Evolutionary conservation across 2,329 filamentous ascomycete genomes (phyloP), one percentile per base, ranked within the genome.

Genomic region (Trichoderma brevicompactum): DNA sequence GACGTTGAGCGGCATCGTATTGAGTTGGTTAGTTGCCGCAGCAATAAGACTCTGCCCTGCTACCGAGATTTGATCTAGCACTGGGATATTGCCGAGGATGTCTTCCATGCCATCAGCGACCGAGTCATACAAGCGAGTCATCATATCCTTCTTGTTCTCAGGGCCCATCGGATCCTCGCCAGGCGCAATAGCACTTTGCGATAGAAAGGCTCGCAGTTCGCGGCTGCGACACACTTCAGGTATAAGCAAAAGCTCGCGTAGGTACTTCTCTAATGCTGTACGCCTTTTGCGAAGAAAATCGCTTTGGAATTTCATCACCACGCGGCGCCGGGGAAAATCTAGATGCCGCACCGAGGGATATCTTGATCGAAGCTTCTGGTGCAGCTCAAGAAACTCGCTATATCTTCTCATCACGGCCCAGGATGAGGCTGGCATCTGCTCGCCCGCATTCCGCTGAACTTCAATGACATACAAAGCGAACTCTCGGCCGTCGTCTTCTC

Each of bases 41-140:
- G 91, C 90, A 65, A 95, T 90, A 56, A 98, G 85, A 72, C 94
- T 97, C 75, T 98, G 94, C 0, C 94, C 94, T 7, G 95, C 94
- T 1, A 93, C 86, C 0, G 94, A 97, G 7, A 99, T 86, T 75
- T 98, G 95, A 72, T 99, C 95, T 36, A 99, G 84, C 0, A 97
- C 94, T 1, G 95, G 92, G 49, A 98, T 94, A 74, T 97, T 98
- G 64, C 95, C 95, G 3, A 99, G 82, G 63, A 99, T 96, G 71
- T 99, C 95, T 75, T 99, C 95, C 90, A 99, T 96, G 40, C 96
- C 95, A 74, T 99, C 95, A 0, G 94, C 92, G 23, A 99, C 94
- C 0, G 94, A 98, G 75, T 96, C 96, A 79, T 98, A 99, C 54
- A 99, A 88, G 5, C 95, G 89, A 0, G 92, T 93, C 69, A 99